phyloP scores from a whole-genome alignment of 1,139 yeast species.

The Pneumocystis sp. region DNA sequence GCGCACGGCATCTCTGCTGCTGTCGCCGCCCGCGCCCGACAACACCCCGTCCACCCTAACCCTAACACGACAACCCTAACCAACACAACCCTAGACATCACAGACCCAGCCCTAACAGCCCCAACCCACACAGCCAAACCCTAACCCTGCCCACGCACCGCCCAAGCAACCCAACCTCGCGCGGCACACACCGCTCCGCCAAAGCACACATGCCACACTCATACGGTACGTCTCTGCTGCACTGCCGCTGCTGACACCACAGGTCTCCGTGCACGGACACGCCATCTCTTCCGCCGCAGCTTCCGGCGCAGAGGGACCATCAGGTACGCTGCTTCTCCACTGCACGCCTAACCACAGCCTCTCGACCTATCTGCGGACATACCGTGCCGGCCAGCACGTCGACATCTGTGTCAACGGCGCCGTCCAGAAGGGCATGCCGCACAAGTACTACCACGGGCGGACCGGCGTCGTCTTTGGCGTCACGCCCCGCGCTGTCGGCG shows the following conservation, averaged over 20 bases:
- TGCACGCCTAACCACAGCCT: slow-evolving; percentile 23
- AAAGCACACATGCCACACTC: not conserved
- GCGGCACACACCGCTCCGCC: not conserved
- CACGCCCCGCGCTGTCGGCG: slow-evolving; percentile 97
- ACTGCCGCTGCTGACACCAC: not conserved
- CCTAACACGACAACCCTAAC: too few species aligned
- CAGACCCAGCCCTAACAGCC: too few species aligned
- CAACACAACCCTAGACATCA: too few species aligned
- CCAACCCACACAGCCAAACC: too few species aligned
- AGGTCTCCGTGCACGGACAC: slow-evolving; percentile 13
- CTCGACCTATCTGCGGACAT: slow-evolving; percentile 92
- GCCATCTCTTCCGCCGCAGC: slow-evolving; percentile 12
- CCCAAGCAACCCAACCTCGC: too few species aligned
- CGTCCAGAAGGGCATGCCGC: slow-evolving; percentile 99
- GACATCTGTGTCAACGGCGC: slow-evolving; percentile 97
- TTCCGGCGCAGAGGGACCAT: slow-evolving; percentile 14
- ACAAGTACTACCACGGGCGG: slow-evolving; percentile 62
- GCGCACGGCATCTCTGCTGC: not conserved
- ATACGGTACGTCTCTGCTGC: not conserved
- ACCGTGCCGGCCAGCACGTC: slow-evolving; percentile 98
- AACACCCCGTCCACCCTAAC: too few species aligned
- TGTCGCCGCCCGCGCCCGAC: too few species aligned
- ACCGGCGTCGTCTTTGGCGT: slow-evolving; percentile 98
- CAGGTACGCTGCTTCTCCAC: not conserved
- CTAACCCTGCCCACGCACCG: not conserved